Evolutionary conservation across 1,284 basidiomycete species (phyloP), one percentile per base, ranked within the genome.

Genomic region (Stygiomarasmius scandens): DNA sequence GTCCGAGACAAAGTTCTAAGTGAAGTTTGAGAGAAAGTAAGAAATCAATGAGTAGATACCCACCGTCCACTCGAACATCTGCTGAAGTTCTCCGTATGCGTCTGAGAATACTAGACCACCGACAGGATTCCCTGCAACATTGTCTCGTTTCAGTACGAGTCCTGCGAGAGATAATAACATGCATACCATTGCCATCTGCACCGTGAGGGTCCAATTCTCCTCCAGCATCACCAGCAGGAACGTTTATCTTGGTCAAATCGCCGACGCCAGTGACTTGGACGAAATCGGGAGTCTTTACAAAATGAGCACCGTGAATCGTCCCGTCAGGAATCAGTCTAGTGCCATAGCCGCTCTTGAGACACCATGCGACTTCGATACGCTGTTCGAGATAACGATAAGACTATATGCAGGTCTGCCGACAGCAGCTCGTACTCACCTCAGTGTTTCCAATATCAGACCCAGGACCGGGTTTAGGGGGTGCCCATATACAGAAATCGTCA

Each of bases 281-380:
- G 66, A 84, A 91, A 69, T 87, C 83, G 29, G 86, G 82, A 4
- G 92, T 88, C 62, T 80, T 74, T 27, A 89, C 78, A 67, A 86
- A 81, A 69, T 91, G 90, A n/a, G 86, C 91, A 54, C 86, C 85
- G 19, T 74, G 77, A 67, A 94, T 84, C 16, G 89, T 75, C 20
- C 89, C 91, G 58, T 86, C 79, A 20, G 92, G 92, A 62, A 95
- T 92, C 59, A 92, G 70, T 46, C 88, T 85, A 3, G 87, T 85
- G 22, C 88, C 89, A 56, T 83, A 83, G 36, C 83, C 83, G 58
- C 74, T 70, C 75, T 86, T 81, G 32, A 77, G 76, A 67, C 90
- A 92, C 84, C 86, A 92, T 34, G 89, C 74, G 49, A 90, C 85
- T 64, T 86, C 82, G 55, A 85, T 77, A 52, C 81, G 82, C 81